A percentile compares a stretch with the other conserved stretches of the same genome.
Conservation (phyloP, 441 rosid genomes). For the Populus trichocarpa region DNA sequence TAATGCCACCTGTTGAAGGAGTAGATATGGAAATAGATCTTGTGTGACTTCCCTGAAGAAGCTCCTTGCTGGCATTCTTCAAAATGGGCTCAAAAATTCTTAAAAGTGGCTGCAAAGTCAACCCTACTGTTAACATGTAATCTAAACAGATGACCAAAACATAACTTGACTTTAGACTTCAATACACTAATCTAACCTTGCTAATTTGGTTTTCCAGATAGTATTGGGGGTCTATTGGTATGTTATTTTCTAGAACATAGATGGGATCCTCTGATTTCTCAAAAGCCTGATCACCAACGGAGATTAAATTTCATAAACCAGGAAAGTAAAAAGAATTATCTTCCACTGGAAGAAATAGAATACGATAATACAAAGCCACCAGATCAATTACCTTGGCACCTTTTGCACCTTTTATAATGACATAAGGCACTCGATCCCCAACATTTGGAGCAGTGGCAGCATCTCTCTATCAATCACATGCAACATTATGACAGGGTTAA, state of each 20-base stretch:
- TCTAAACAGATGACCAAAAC: neutral
- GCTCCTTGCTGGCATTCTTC: constrained; percentile 96
- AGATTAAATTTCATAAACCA: constrained; percentile 10
- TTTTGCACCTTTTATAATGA: constrained; percentile 88
- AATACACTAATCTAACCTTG: constrained; percentile 54
- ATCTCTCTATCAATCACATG: constrained; percentile 65
- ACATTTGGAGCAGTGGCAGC: constrained; percentile 98
- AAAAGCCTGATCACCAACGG: constrained; percentile 64
- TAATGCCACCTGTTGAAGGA: constrained; percentile 92
- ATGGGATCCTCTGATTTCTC: constrained; percentile 98
- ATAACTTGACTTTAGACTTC: constrained; percentile 8
- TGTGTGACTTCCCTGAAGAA: constrained; percentile 88
- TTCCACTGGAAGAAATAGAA: neutral
- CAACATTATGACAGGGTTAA: neutral
- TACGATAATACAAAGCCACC: neutral
- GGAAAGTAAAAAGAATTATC: neutral
- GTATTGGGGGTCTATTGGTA: constrained; percentile 90
- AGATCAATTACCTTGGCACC: constrained; percentile 82
- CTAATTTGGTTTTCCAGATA: constrained; percentile 95
- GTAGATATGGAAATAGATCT: constrained; percentile 88
- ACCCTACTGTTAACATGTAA: constrained; percentile 14
- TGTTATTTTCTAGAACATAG: constrained; percentile 86
- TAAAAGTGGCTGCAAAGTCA: constrained; percentile 69
- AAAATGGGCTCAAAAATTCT: constrained; percentile 96
- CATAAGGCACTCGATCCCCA: constrained; percentile 98